Conservation (phyloP, 305 asterid species). For the Fraxinus platypoda region DNA sequence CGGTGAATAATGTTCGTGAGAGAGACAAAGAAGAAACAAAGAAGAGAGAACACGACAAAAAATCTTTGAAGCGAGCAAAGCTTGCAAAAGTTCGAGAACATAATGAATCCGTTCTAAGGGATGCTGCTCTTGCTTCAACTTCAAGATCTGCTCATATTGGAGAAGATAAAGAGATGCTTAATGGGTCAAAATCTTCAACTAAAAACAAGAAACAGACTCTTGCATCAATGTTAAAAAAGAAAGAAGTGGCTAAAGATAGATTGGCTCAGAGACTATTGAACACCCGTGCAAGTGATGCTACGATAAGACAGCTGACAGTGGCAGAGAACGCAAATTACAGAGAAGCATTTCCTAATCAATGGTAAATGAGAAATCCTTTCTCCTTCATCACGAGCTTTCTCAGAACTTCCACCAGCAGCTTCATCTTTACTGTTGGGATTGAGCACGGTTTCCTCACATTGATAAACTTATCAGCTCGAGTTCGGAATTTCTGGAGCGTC, state of each 20-base stretch:
- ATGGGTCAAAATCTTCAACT: conserved; percentile 28
- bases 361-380: conserved; percentile 44
- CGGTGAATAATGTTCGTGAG: conserved; percentile 68
- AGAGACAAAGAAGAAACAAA: conserved; percentile 55
- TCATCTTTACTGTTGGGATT: not conserved
- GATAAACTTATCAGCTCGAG: not conserved
- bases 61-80: conserved; percentile 62
- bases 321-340: conserved; percentile 60
- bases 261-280: conserved; percentile 60
- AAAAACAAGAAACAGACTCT: conserved; percentile 60
- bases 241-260: conserved; percentile 67
- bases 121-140: conserved; percentile 78
- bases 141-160: conserved; percentile 60
- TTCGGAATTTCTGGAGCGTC: not conserved
- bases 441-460: not conserved
- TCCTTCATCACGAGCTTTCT: not conserved
- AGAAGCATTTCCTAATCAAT: conserved; percentile 85
- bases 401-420: not conserved
- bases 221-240: conserved; percentile 82
- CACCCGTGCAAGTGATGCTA: conserved; percentile 49
- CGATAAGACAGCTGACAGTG: conserved; percentile 41
- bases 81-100: conserved; percentile 74
- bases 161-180: conserved; percentile 40
- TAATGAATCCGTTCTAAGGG: conserved; percentile 67
- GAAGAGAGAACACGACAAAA: conserved; percentile 49